These are phyloP conservation scores for Pichia scutulata DNA, from an alignment of 805 yeast genomes.

Conservation along the genomic window DNA sequence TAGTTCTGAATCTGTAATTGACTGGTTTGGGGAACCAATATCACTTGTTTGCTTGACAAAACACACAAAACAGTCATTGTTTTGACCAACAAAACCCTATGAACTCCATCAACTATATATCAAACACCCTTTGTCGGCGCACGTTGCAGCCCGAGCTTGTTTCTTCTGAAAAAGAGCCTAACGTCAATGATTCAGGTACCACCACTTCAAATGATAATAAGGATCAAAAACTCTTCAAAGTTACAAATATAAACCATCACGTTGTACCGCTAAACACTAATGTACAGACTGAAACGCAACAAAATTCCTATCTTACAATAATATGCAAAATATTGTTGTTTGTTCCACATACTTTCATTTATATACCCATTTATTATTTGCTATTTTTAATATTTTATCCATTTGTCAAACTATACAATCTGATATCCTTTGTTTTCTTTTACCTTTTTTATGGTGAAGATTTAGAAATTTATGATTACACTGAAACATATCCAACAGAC, in stretches of 20 bases:
- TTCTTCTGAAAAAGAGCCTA: neutral
- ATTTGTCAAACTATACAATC: neutral
- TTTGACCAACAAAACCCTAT: neutral
- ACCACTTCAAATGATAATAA: neutral
- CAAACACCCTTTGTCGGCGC: neutral
- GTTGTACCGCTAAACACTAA: neutral
- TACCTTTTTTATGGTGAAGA: neutral
- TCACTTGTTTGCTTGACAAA: neutral
- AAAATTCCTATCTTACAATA: neutral
- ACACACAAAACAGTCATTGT: neutral
- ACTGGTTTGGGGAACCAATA: too few relatives aligned
- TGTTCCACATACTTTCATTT: conserved; percentile 2
- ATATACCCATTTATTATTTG: conserved; percentile 3
- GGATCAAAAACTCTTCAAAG: neutral
- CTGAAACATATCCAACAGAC: neutral
- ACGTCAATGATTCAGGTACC: neutral
- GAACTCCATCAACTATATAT: conserved; percentile 6
- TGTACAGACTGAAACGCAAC: neutral
- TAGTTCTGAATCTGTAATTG: too few relatives aligned
- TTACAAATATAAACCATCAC: neutral
- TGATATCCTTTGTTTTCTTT: neutral
- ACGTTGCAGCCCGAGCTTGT: neutral
- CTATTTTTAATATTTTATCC: neutral
- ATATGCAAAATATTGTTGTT: neutral
- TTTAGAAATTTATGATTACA: neutral